Conservation (phyloP, 768 basidiomycete genomes). For the Tulasnella sp. region DNA sequence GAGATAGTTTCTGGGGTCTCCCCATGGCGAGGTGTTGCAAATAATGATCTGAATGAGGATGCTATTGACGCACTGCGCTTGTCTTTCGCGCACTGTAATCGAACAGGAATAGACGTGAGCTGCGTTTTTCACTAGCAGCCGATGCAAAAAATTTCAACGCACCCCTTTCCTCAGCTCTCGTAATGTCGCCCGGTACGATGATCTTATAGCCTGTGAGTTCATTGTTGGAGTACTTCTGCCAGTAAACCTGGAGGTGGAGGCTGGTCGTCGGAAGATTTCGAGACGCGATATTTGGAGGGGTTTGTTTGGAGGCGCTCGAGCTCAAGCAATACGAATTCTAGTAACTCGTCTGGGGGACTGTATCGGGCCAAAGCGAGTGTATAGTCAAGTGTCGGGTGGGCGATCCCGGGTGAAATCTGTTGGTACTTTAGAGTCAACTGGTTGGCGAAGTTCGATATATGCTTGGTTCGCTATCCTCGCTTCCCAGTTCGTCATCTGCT, state of each 20-base stretch:
- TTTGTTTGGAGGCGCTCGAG: neutral
- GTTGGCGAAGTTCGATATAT: neutral
- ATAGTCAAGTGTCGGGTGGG: neutral
- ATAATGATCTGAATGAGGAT: neutral
- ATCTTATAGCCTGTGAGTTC: slow-evolving; percentile 14
- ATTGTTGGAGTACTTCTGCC: neutral
- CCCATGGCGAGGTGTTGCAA: neutral
- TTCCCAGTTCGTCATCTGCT: neutral
- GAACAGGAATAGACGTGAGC: neutral
- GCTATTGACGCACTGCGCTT: neutral
- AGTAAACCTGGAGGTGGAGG: neutral
- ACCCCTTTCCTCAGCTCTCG: neutral
- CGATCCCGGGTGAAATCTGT: neutral
- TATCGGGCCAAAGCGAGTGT: neutral
- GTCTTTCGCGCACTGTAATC: slow-evolving; percentile 1
- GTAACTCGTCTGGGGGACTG: too few relatives aligned
- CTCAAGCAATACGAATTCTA: neutral
- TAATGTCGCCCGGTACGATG: neutral
- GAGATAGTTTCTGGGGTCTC: neutral
- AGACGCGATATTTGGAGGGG: neutral
- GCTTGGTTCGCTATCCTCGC: neutral
- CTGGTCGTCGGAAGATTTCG: neutral
- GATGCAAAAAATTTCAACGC: neutral
- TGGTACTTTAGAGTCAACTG: neutral
- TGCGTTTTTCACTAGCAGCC: neutral